Evolutionary conservation across 208 protist genomes (phyloP), one percentile per base, ranked within the genome.

Genomic region (Leishmania amazonensis): DNA sequence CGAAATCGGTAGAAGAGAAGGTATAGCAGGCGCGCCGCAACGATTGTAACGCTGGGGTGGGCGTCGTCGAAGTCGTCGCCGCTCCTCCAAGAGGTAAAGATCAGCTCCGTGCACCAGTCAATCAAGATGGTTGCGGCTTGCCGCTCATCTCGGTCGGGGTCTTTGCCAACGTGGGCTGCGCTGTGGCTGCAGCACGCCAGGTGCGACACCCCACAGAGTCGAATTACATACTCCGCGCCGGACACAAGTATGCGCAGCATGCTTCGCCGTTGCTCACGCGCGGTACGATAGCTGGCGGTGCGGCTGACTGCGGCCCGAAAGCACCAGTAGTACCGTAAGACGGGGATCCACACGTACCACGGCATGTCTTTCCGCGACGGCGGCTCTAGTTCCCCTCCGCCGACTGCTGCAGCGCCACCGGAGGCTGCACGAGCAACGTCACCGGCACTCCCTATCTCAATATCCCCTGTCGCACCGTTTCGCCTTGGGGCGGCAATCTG

Each of bases 61-160:
- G 28, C 21, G 31, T 35, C 64, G 5, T 76, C 1, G 42, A 58
- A 17, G 54, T 62, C 67, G 38, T 75, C 74, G 60, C 53, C 40
- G 42, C 45, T n/a, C 38, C 31, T 54, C 35, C 40, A 42, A 21
- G 80, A 17, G 24, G 76, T 64, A 35, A 64, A 42, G 35, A 86
- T 76, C 2, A 84, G 28, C 47, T 60, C 83, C 19, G 70, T 72
- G 42, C 81, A 65, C 82, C 89, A 88, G n/a, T 71, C 78, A 57
- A 87, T 73, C 35, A 88, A 62, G 57, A 85, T 76, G 31, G 83
- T 78, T 8, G 79, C 49, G 62, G 80, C 86, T 81, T 82, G 67
- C 42, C 49, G 2, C 49, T 68, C 75, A n/a, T 70, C 74, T 79
- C 75, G 60, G 51, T 11, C 40, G 19, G 51, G 45, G n/a, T n/a